These are phyloP conservation scores for Hordeum marinum DNA, from an alignment of 176 grass and related monocot genomes.

Conservation along the genomic window DNA sequence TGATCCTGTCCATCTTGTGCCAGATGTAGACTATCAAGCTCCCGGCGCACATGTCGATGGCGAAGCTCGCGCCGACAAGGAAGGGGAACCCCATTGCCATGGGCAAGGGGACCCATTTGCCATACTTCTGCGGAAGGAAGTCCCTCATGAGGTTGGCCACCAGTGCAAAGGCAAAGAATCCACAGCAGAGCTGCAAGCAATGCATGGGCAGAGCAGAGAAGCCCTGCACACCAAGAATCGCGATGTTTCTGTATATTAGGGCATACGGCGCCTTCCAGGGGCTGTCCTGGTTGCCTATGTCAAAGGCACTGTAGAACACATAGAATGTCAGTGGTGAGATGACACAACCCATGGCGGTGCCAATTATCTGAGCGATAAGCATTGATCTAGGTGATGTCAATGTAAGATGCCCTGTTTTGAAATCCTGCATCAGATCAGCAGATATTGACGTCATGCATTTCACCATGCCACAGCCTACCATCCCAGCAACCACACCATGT, in stretches of 20 bases:
- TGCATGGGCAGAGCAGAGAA: constrained; percentile 74
- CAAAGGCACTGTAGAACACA: constrained; percentile 92
- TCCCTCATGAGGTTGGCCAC: constrained; percentile 67
- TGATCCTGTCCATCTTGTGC: constrained; percentile 60
- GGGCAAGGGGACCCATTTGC: constrained; percentile 74
- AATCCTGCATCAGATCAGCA: constrained; percentile 96
- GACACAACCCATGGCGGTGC: constrained; percentile 88
- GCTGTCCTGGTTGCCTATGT: constrained; percentile 86
- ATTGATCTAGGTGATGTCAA: constrained; percentile 93
- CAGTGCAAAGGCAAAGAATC: constrained; percentile 87
- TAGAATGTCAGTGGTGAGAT: constrained; percentile 86
- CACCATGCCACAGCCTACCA: constrained; percentile 86
- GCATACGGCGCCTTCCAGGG: constrained; percentile 96
- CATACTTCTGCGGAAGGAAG: constrained; percentile 56
- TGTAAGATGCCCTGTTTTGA: constrained; percentile 95
- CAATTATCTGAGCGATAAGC: constrained; percentile 84
- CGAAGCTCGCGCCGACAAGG: constrained; percentile 84
- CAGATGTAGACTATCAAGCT: constrained; percentile 79
- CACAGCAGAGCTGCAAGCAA: constrained; percentile 88
- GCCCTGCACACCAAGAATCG: constrained; percentile 88
- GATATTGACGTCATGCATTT: constrained; percentile 86
- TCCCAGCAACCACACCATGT: constrained; percentile 73
- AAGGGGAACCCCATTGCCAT: constrained; percentile 98
- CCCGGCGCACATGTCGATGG: constrained; percentile 88
- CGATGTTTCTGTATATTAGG: constrained; percentile 94